These are phyloP conservation scores for Phaeosphaeriaceae sp. DNA, from an alignment of 2,329 filamentous ascomycete species.

Conservation along the genomic window DNA sequence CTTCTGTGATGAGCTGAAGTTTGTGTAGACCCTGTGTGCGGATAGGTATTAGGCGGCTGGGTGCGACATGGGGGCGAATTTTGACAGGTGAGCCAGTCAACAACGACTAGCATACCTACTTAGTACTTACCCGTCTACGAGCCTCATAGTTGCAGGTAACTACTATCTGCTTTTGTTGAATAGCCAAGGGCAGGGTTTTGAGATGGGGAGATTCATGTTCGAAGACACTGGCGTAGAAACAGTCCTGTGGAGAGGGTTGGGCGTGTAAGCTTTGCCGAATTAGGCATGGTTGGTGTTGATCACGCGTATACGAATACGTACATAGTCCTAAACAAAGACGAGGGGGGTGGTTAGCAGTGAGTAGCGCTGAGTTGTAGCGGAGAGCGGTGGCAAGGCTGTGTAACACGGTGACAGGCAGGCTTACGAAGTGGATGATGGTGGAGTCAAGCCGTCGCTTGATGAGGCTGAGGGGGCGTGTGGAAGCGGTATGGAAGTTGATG, in stretches of 20 bases:
- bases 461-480: not conserved
- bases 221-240: constrained; percentile 92
- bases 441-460: constrained; percentile 51
- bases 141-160: constrained; percentile 80
- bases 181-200: constrained; percentile 75
- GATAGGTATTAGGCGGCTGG: constrained; percentile 28
- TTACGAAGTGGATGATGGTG: constrained; percentile 82
- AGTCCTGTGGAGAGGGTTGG: constrained; percentile 63
- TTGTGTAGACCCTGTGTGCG: constrained; percentile 67
- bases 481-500: not conserved
- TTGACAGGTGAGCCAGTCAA: not conserved
- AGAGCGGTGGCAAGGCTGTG: constrained; percentile 24
- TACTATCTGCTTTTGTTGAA: constrained; percentile 91
- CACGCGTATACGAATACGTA: constrained; percentile 20
- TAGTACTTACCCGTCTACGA: constrained; percentile 61
- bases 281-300: not conserved
- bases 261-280: constrained; percentile 22
- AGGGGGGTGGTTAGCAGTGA: too few species aligned
- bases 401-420: constrained; percentile 35
- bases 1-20: constrained; percentile 83
- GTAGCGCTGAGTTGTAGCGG: too few species aligned
- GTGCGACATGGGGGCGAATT: constrained; percentile 3
- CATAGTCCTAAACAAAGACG: constrained; percentile 39
- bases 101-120: not conserved
- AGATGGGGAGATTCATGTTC: constrained; percentile 80